These are phyloP conservation scores for Adansonia digitata DNA, from an alignment of 345 rosid genomes.

Conservation along the genomic window DNA sequence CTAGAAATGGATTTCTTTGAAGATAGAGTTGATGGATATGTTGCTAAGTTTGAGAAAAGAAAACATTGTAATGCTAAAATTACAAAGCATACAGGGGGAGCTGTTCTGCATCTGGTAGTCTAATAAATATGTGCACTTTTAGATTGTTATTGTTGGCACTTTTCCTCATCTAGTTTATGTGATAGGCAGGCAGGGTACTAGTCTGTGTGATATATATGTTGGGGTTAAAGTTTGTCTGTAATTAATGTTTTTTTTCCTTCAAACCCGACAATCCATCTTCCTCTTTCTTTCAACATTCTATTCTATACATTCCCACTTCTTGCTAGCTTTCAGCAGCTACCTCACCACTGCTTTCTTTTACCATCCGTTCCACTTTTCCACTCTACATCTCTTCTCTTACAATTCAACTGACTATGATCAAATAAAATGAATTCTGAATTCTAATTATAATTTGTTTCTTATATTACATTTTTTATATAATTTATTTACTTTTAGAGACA, in stretches of 20 bases:
- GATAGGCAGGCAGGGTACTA: not conserved
- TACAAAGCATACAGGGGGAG: not conserved
- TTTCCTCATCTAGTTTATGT: not conserved
- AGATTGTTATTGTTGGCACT: not conserved
- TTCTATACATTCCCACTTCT: not conserved
- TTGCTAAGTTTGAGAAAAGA: conserved; percentile 8
- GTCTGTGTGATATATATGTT: not conserved
- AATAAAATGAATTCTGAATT: not conserved
- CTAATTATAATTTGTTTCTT: not conserved
- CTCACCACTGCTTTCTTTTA: not conserved
- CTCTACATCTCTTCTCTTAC: not conserved
- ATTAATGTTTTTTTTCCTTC: not conserved
- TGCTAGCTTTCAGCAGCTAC: not conserved
- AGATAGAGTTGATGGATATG: not conserved
- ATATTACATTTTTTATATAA: not conserved
- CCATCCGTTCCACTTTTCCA: not conserved
- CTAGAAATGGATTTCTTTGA: not conserved
- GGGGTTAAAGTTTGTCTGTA: not conserved
- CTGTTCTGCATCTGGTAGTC: not conserved
- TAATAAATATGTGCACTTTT: not conserved
- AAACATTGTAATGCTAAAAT: not conserved
- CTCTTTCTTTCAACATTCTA: not conserved
- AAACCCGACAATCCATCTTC: not conserved
- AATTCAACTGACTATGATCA: not conserved
- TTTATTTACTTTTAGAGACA: not conserved